Conservation (phyloP, 306 rosid genomes). For the Rosa persica region DNA sequence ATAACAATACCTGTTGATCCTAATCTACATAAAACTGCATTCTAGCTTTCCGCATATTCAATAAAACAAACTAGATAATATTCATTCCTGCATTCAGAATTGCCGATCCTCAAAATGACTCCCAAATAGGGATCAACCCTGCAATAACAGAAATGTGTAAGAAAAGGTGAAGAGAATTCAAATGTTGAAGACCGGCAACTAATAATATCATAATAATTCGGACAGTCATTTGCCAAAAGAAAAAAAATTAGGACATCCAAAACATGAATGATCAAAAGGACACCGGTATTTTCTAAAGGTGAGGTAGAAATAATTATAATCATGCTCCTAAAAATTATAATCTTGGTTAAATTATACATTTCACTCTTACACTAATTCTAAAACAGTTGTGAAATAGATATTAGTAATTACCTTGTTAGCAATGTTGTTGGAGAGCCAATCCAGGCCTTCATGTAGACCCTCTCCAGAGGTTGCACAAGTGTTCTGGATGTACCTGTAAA, state of each 20-base stretch:
- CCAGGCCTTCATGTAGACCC: slow-evolving; percentile 94
- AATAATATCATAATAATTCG: too few species aligned
- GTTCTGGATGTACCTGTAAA: slow-evolving; percentile 96
- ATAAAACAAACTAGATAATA: slow-evolving; percentile 66
- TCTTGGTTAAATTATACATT: background rate
- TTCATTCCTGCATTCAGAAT: slow-evolving; percentile 90
- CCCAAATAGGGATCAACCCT: too few species aligned
- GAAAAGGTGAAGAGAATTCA: background rate
- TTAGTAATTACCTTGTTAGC: slow-evolving; percentile 71
- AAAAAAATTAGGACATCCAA: too few species aligned
- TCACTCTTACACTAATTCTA: background rate
- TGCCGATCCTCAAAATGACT: slow-evolving; percentile 29
- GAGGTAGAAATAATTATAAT: background rate
- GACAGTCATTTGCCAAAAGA: too few species aligned
- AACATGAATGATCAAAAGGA: too few species aligned
- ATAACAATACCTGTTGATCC: too few species aligned
- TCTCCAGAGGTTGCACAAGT: slow-evolving; percentile 98
- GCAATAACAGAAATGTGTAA: too few species aligned
- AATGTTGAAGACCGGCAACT: too few species aligned
- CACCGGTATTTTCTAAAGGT: too few species aligned
- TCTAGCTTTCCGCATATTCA: too few species aligned
- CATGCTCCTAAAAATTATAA: background rate
- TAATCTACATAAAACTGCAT: too few species aligned
- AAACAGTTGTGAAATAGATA: too few species aligned
- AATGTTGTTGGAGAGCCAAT: slow-evolving; percentile 98